A percentile compares a stretch with the other conserved stretches of the same genome.
Conservation (phyloP, 306 rosid species). For the Erythrophleum fordii region DNA sequence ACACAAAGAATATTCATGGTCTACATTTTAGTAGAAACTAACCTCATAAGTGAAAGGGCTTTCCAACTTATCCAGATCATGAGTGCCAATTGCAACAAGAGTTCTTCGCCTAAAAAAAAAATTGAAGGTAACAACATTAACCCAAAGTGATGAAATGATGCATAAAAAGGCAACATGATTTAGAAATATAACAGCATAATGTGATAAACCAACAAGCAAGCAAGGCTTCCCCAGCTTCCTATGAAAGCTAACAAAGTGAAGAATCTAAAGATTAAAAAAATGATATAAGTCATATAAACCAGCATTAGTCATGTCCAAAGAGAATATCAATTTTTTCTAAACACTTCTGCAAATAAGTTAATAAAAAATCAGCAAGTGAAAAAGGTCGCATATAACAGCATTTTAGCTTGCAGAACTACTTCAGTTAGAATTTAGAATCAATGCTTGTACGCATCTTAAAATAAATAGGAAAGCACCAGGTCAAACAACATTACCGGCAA, state of each 20-base stretch:
- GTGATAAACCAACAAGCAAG: not conserved
- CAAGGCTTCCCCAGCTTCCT: not conserved
- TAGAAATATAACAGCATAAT: not conserved
- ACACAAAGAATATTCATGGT: conserved; percentile 7
- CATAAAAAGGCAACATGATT: not conserved
- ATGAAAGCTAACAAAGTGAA: not conserved
- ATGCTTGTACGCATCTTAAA: too few species aligned
- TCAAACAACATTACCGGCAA: not conserved
- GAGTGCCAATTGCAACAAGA: conserved; percentile 97
- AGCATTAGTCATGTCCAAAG: not conserved
- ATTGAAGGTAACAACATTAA: not conserved
- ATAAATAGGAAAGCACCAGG: not conserved
- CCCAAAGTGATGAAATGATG: not conserved
- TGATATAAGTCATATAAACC: not conserved
- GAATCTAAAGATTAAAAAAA: not conserved
- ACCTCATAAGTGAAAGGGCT: conserved; percentile 96
- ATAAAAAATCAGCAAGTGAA: too few species aligned
- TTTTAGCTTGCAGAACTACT: too few species aligned
- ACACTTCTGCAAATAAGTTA: not conserved
- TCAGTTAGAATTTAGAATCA: too few species aligned
- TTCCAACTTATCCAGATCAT: conserved; percentile 84
- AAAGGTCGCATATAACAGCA: too few species aligned
- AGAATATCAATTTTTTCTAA: too few species aligned
- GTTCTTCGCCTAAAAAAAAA: conserved; percentile 52
- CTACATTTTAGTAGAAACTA: conserved; percentile 38